Base-by-base conservation (phyloP, 2,329 filamentous ascomycete genomes). In the Beauveria asiatica region DNA sequence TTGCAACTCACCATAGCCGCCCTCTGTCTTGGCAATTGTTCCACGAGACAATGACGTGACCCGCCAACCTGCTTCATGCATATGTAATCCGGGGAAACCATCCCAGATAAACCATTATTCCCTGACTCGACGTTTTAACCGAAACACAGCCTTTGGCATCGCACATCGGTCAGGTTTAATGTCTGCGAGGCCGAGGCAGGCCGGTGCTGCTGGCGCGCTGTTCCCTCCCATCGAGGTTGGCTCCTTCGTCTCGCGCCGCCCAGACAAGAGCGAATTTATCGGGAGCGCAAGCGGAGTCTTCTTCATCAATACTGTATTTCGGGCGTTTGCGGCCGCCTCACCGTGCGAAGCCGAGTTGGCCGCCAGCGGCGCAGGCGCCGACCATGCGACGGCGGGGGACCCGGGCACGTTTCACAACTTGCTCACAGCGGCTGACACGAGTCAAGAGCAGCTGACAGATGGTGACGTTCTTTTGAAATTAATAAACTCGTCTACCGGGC, bases 281-380 rank as follows among this genome's bases (percentile, higher is more conserved):
- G 79, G 80, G 27, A 80, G 77, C 64, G 78, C 78, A 13, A 79
- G 75, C 45, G 79, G 80, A 3, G 76, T 81, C 49, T 82, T 77
- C 67, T 82, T 82, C 67, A 74, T 79, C 64, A 80, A 82, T 61
- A 81, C 79, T 1, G 80, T 82, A 59, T 76, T 76, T 46, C 74
- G 75, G 37, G 78, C 78, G n/a, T 82, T 82, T 65, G 74, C 75
- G 6, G 67, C 69, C 21, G 69, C 71, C 7, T 64, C 73, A 30
- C 67, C 27, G 19, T 21, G 17, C 23, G 25, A 33, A 6, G n/a
- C 42, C 3, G 51, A 21, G 51, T 6, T 54, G 13, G 17, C 37
- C 19, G 21, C 1, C 11, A 13, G 21, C 11, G 21, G 21, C 10
- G 51, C 68, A 49, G 54, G 64, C 9, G 16, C 6, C 19, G 52